These are phyloP conservation scores for Triticum monococcum DNA, from an alignment of 176 grass and related monocot genomes.

Conservation along the genomic window DNA sequence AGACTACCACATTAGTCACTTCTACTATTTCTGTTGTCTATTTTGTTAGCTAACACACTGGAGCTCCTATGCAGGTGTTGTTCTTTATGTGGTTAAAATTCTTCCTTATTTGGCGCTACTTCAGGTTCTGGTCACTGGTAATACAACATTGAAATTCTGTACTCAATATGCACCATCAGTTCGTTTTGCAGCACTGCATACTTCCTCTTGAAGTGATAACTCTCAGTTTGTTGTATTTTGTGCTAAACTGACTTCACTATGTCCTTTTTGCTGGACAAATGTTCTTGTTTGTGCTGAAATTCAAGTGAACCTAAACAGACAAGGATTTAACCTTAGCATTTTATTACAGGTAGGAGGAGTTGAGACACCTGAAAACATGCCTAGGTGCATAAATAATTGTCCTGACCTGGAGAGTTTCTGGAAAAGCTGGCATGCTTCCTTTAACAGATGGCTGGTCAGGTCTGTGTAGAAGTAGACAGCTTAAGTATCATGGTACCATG, in stretches of 20 bases:
- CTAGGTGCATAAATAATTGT: constrained; percentile 92
- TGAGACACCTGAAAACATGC: constrained; percentile 95
- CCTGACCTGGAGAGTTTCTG: constrained; percentile 94
- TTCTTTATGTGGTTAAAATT: constrained; percentile 99
- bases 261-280: neutral
- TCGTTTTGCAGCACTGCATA: neutral
- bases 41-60: constrained; percentile 1
- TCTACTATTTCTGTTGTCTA: neutral
- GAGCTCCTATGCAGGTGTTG: constrained; percentile 56
- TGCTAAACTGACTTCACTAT: neutral
- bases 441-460: constrained; percentile 99
- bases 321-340: constrained; percentile 15
- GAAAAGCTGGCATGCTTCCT: constrained; percentile 99
- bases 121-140: constrained; percentile 97
- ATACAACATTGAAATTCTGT: constrained; percentile 16
- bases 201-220: neutral
- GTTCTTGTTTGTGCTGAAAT: neutral
- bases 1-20: neutral
- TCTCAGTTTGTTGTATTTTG: neutral
- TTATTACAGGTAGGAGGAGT: constrained; percentile 72
- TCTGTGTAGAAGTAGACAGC: constrained; percentile 20
- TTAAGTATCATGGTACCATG: constrained; percentile 29
- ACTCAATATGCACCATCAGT: neutral
- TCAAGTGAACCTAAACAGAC: neutral
- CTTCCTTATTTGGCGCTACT: constrained; percentile 98